Evolutionary conservation across 2,329 filamentous ascomycete genomes (phyloP), one percentile per base, ranked within the genome.

Genomic region (Phoma sp.): DNA sequence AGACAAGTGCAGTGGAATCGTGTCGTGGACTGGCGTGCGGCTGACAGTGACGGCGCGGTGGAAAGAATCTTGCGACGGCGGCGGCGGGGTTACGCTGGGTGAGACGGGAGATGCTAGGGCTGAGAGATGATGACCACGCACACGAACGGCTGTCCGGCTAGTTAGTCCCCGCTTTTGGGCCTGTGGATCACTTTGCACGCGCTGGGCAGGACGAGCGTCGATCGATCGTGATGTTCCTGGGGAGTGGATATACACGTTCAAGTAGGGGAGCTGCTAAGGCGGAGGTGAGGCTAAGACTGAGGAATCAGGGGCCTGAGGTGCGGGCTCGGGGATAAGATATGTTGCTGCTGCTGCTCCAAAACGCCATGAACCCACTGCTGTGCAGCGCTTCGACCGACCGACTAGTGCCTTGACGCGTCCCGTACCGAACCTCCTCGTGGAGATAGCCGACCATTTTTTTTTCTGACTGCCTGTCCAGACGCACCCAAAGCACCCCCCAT

Each of bases 21-120:
- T 41, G 19, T 25, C 9, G 51, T 38, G 38, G 37, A 39, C 33
- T 43, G 55, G 52, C 57, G 63, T 66, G 62, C 62, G 67, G 65
- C 65, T 68, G 63, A 65, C 40, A 8, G 43, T 19, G 41, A 45
- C 15, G 37, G 21, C 6, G 47, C 49, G 49, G 57, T 35, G 33
- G 50, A 47, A 51, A 59, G 53, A 37, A 37, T 55, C 24, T 51
- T 43, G 40, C 45, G 13, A 39, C 48, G 43, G 27, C 56, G 58
- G 64, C 52, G 25, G 29, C 29, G 62, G 61, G 61, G 62, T 61
- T 40, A 38, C 36, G 37, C 37, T 24, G 35, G 35, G 43, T 47
- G 38, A 47, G 55, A 61, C 45, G 55, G 51, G 21, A 36, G 36
- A 37, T 52, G 39, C 36, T 57, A 60, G 53, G 58, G 63, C 58